These are phyloP conservation scores for Claviceps sorghi DNA, from an alignment of 2,329 filamentous ascomycete species.

Conservation along the genomic window DNA sequence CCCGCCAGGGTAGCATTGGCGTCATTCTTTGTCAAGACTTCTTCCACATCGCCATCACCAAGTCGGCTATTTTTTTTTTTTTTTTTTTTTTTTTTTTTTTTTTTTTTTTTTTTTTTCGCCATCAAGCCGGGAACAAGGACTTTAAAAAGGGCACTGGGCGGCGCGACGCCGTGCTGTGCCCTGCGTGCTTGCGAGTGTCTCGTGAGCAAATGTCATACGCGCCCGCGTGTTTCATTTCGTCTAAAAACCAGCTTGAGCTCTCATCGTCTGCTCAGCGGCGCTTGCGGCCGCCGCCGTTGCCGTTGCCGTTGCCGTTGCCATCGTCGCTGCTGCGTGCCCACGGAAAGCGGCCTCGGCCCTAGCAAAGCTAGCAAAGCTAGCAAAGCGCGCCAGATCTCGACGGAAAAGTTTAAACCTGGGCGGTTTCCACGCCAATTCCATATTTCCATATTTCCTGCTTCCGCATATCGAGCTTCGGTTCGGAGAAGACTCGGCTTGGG, in stretches of 20 bases:
- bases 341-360: background rate
- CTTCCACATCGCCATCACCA: background rate
- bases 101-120: background rate
- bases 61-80: background rate
- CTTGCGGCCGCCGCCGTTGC: background rate
- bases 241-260: background rate
- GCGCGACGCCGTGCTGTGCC: background rate
- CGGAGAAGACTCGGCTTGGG: background rate
- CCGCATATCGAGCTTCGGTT: background rate
- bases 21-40: background rate
- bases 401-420: background rate
- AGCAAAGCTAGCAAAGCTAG: background rate
- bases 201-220: background rate
- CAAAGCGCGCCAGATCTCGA: background rate
- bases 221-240: background rate
- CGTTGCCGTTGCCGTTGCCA: background rate
- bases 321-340: background rate
- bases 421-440: background rate
- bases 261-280: conserved; percentile 1
- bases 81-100: background rate
- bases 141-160: background rate
- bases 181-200: background rate
- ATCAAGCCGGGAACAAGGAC: background rate
- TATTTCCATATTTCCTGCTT: too few relatives aligned
- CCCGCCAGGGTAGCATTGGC: background rate